Percentiles rank a stretch among this genome's conserved stretches.
These are phyloP conservation scores for Eutypa lata DNA, from an alignment of 2,329 filamentous ascomycete genomes.

Conservation along the genomic window DNA sequence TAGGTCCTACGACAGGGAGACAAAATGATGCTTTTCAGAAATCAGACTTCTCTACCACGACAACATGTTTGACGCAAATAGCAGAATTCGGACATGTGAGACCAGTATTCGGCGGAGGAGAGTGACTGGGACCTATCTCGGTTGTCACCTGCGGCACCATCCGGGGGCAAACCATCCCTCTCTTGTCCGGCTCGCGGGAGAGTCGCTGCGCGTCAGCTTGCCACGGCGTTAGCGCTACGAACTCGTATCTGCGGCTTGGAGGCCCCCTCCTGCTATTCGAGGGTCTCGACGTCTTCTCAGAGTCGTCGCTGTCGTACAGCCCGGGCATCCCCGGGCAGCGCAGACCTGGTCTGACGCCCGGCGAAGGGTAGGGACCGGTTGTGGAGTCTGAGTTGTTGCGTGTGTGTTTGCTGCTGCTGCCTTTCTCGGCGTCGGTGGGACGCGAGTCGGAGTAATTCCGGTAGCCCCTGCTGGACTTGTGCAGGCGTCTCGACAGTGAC, in stretches of 20 bases:
- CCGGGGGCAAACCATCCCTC: not conserved
- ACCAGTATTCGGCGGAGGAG: not conserved
- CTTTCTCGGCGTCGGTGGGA: constrained; percentile 4
- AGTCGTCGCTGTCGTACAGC: not conserved
- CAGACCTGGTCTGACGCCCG: too few species aligned
- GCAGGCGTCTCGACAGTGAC: constrained; percentile 14
- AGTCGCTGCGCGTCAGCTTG: not conserved
- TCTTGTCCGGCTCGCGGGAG: not conserved
- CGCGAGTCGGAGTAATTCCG: constrained; percentile 7
- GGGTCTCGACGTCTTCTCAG: not conserved
- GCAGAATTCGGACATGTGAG: not conserved
- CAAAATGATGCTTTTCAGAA: too few species aligned
- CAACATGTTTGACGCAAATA: not conserved
- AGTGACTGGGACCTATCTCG: not conserved
- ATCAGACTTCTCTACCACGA: not conserved
- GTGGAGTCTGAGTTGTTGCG: constrained; percentile 12
- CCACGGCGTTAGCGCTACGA: not conserved
- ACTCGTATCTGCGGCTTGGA: not conserved
- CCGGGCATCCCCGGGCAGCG: not conserved
- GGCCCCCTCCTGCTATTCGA: not conserved
- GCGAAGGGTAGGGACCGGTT: not conserved
- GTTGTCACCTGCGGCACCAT: not conserved
- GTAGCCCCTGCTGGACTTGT: constrained; percentile 10
- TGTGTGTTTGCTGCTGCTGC: constrained; percentile 11
- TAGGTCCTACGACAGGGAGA: too few species aligned